phyloP scores from a whole-genome alignment of 2,329 filamentous ascomycete genomes.

The Colletotrichum lupini region DNA sequence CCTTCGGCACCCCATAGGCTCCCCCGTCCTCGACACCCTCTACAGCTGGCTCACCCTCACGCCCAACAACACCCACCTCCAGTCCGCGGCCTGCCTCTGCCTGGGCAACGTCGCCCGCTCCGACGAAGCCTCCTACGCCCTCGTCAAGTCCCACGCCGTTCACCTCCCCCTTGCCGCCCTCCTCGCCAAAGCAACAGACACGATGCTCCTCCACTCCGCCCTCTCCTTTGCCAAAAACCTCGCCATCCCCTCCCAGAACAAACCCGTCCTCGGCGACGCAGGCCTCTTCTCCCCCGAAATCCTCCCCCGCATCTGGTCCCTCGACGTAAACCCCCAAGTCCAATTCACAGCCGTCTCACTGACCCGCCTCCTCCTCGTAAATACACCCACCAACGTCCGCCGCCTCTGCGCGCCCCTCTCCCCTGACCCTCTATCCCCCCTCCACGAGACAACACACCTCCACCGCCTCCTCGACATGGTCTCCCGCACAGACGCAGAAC shows the following conservation, averaged over 20 bases:
- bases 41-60: constrained; percentile 56
- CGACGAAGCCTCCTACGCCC: constrained; percentile 61
- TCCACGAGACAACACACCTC: constrained; percentile 46
- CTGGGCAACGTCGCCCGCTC: constrained; percentile 72
- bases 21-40: constrained; percentile 54
- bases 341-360: constrained; percentile 68
- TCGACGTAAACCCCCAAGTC: constrained; percentile 60
- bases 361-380: constrained; percentile 65
- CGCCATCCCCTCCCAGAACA: constrained; percentile 67
- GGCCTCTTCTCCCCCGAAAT: constrained; percentile 56
- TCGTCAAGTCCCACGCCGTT: constrained; percentile 56
- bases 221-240: constrained; percentile 74
- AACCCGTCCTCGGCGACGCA: constrained; percentile 57
- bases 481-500: constrained; percentile 53
- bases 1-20: constrained; percentile 53
- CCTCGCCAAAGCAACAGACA: constrained; percentile 48
- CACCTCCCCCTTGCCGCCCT: constrained; percentile 57
- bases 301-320: constrained; percentile 65
- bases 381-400: constrained; percentile 62
- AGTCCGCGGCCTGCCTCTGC: constrained; percentile 68
- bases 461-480: constrained; percentile 52
- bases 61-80: constrained; percentile 54
- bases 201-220: constrained; percentile 66
- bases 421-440: constrained; percentile 42
- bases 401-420: constrained; percentile 57